These are phyloP conservation scores for Aeschynomene evenia DNA, from an alignment of 306 rosid genomes.

Conservation along the genomic window DNA sequence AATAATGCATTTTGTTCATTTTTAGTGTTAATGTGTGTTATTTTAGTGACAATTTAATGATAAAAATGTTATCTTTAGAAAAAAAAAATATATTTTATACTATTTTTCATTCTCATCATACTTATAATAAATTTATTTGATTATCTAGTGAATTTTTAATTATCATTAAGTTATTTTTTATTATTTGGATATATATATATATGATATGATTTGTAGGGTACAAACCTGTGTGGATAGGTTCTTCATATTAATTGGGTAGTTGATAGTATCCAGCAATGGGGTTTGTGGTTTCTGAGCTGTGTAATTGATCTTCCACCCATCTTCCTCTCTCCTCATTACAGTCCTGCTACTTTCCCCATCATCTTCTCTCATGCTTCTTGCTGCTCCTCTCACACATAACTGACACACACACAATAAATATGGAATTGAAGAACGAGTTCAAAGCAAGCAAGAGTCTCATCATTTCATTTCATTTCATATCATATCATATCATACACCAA, in stretches of 20 bases:
- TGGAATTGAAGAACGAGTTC: too few species aligned
- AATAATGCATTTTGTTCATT: too few species aligned
- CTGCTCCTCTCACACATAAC: conserved; percentile 51
- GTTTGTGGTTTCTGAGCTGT: conserved; percentile 55
- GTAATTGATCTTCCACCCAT: conserved; percentile 53
- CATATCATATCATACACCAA: not conserved
- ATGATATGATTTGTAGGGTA: too few species aligned
- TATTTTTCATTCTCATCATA: too few species aligned
- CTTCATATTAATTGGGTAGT: conserved; percentile 70
- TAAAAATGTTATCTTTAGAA: too few species aligned
- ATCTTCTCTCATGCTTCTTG: conserved; percentile 23
- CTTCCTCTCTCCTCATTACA: conserved; percentile 36
- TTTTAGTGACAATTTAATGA: too few species aligned
- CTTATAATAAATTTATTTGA: too few species aligned
- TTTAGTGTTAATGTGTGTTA: too few species aligned
- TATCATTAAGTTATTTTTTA: too few species aligned
- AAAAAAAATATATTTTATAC: too few species aligned
- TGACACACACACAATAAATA: conserved; percentile 37
- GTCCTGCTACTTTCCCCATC: conserved; percentile 40
- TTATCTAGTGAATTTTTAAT: too few species aligned
- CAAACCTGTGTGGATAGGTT: conserved; percentile 56
- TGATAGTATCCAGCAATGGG: conserved; percentile 72
- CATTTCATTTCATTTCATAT: not conserved
- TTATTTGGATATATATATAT: too few species aligned
- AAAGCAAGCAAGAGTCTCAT: not conserved